Evolutionary conservation across 441 rosid species (phyloP), one percentile per base, ranked within the genome.

Genomic region (Adansonia rubrostipa): DNA sequence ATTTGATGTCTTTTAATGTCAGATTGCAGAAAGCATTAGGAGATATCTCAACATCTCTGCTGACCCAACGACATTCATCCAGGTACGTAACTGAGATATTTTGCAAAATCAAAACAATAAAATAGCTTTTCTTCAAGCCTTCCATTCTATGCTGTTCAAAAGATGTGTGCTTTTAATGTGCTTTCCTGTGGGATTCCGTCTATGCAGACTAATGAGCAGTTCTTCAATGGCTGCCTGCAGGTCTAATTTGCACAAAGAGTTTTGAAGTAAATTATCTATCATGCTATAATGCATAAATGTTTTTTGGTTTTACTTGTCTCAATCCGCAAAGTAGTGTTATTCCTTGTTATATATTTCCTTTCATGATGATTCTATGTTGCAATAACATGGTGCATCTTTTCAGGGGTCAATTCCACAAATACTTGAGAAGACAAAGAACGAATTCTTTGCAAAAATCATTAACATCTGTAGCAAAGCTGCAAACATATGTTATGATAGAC

Each of bases 391-490:
- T 20, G 64, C 28, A 58, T 20, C 33, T 58, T 58, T 58, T 24
- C 9, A 90, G 92, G 93, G 84, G 8, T 90, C 89, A 36, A 54
- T 87, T 78, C 87, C 90, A 28, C 73, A 75, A 22, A 87, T 90
- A 20, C 71, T 89, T 3, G 76, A 75, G 57, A 85, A 86, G 10
- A 79, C 88, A 1, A 79, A 78, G 19, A 84, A 80, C 11, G 82
- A 86, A 33, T 82, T 85, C 85, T 89, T 85, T 65, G 71, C 82
- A 4, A 87, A 78, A 60, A 81, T 78, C 69, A 82, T 77, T 6
- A 22, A 45, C 22, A 78, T 85, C 5, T 68, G 85, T 70, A 82
- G 79, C 80, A 81, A 88, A 65, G 83, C 84, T 67, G 79, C 87
- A 24, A 88, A 83, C 0, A 60, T 81, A 13, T 82, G 81, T 1